A percentile compares a stretch with the other conserved stretches of the same genome.
These are phyloP conservation scores for Vachellia pachyceras DNA, from an alignment of 306 rosid genomes.

Conservation along the genomic window DNA sequence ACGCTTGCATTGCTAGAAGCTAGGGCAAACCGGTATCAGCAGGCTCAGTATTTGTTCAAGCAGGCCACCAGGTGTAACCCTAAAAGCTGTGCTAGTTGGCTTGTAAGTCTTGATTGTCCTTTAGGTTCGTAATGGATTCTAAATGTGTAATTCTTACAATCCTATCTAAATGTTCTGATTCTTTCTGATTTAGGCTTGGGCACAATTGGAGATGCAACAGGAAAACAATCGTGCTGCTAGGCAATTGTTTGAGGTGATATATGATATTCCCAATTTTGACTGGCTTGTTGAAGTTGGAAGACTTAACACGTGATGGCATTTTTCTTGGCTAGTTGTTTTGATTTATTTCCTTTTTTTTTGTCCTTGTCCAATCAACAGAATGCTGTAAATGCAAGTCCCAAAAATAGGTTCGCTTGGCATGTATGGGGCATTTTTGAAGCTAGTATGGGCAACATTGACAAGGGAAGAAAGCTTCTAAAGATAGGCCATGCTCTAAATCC, in stretches of 20 bases:
- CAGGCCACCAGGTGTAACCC: conserved; percentile 93
- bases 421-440: conserved; percentile 98
- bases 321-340: neutral
- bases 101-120: conserved; percentile 65
- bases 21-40: conserved; percentile 75
- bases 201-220: conserved; percentile 89
- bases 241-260: conserved; percentile 80
- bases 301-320: conserved; percentile 1
- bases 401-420: conserved; percentile 96
- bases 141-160: neutral
- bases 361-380: conserved; percentile 53
- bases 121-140: conserved; percentile 8
- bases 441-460: conserved; percentile 66
- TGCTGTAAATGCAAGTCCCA: conserved; percentile 94
- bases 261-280: conserved; percentile 5
- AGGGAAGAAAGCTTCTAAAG: conserved; percentile 81
- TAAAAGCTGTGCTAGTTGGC: conserved; percentile 98
- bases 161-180: conserved; percentile 22
- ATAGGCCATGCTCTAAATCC: conserved; percentile 93
- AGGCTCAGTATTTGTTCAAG: conserved; percentile 83
- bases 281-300: conserved; percentile 21
- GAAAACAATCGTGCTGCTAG: conserved; percentile 73
- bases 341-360: conserved; percentile 24
- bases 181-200: conserved; percentile 75
- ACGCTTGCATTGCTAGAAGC: conserved; percentile 93